A percentile compares a stretch with the other conserved stretches of the same genome.
Conservation (phyloP, 805 yeast genomes). For the Candida awuae region DNA sequence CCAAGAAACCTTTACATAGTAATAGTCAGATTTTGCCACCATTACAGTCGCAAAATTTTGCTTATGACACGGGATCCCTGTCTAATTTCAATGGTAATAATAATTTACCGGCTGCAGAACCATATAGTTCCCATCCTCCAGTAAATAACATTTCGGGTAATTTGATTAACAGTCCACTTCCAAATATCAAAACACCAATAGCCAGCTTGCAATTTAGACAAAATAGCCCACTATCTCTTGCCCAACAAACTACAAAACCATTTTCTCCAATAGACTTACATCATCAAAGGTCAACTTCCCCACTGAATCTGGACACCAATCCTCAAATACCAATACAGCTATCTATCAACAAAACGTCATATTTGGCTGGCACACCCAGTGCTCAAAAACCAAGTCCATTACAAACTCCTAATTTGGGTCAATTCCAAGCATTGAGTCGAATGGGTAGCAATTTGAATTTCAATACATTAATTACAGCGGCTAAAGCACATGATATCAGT, state of each 20-base stretch:
- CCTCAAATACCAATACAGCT: neutral
- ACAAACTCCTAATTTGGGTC: neutral
- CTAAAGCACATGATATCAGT: slow-evolving; percentile 1
- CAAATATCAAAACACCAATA: too few relatives aligned
- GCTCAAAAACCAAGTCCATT: neutral
- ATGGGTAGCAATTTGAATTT: slow-evolving; percentile 1
- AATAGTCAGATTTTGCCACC: neutral
- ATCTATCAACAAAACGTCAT: neutral
- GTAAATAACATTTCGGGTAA: too few relatives aligned
- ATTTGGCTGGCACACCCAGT: neutral
- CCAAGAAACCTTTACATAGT: neutral
- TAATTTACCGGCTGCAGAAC: slow-evolving; percentile 6
- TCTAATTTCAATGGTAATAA: neutral
- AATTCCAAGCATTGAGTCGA: neutral
- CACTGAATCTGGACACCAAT: neutral
- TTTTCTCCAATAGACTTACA: neutral
- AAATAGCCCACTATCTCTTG: neutral
- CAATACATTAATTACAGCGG: slow-evolving; percentile 7
- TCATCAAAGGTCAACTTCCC: neutral
- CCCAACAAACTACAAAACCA: neutral
- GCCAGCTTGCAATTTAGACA: too few relatives aligned
- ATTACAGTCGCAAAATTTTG: neutral
- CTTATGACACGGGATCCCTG: neutral
- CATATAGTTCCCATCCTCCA: slow-evolving; percentile 4
- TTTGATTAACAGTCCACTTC: slow-evolving; percentile 1